Conservation (phyloP, 164 flowering plant species). For the Euptelea pleiosperma region DNA sequence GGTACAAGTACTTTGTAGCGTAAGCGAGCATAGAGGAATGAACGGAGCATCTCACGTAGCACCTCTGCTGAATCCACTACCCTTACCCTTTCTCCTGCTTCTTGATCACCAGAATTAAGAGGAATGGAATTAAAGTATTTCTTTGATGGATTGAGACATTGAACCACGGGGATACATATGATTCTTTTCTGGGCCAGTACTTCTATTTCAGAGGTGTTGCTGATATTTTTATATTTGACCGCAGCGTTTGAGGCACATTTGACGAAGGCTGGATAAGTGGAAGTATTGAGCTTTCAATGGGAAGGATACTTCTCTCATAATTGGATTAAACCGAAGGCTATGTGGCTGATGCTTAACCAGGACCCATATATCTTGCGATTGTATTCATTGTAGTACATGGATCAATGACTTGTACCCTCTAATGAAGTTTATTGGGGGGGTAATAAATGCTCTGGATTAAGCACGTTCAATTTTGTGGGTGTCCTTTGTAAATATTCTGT, state of each 20-base stretch:
- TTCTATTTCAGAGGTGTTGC: background rate
- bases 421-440: background rate
- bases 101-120: too few species aligned
- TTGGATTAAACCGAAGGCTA: background rate
- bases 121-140: too few species aligned
- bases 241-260: constrained; percentile 5
- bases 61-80: too few species aligned
- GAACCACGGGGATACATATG: too few species aligned
- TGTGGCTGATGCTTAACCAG: background rate
- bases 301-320: background rate
- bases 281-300: background rate
- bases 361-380: background rate
- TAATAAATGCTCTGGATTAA: background rate
- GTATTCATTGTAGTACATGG: background rate
- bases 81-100: too few species aligned
- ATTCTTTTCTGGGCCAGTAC: background rate
- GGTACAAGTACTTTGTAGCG: too few species aligned
- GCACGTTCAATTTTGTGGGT: background rate
- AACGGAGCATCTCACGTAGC: too few species aligned
- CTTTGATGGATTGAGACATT: too few species aligned
- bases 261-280: background rate
- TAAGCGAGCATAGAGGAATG: too few species aligned
- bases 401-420: background rate
- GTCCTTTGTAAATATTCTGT: background rate
- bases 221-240: background rate